Conservation (phyloP, 1,139 yeast species). For the Blastobotrys capitulatus region DNA sequence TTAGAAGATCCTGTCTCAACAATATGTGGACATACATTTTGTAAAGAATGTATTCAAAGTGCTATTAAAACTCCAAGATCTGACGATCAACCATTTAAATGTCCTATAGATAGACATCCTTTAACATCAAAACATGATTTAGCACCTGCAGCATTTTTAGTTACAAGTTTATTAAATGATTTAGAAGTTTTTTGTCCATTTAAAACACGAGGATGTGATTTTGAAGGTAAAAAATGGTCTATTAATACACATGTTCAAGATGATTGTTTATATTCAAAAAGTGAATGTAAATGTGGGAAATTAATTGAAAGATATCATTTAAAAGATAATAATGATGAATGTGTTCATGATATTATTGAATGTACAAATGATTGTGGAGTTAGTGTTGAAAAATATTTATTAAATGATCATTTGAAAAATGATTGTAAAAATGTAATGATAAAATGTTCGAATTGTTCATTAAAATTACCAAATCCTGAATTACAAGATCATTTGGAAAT, state of each 20-base stretch:
- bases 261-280: constrained; percentile 50
- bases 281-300: constrained; percentile 32
- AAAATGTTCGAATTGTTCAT: constrained; percentile 40
- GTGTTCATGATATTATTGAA: constrained; percentile 19
- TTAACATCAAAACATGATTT: constrained; percentile 39
- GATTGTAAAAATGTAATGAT: constrained; percentile 21
- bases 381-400: constrained; percentile 11
- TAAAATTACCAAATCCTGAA: constrained; percentile 31
- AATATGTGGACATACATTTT: constrained; percentile 36
- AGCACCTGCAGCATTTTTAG: constrained; percentile 56
- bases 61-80: constrained; percentile 15
- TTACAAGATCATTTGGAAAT: constrained; percentile 30
- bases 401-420: constrained; percentile 18
- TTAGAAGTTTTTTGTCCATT: constrained; percentile 54
- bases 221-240: constrained; percentile 59
- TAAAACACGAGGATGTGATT: constrained; percentile 48
- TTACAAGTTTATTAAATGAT: constrained; percentile 59
- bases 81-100: constrained; percentile 30
- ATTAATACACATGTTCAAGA: constrained; percentile 46
- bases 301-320: constrained; percentile 2
- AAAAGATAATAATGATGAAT: constrained; percentile 12
- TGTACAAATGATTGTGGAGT: constrained; percentile 24
- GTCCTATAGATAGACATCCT: constrained; percentile 62
- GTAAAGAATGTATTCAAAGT: constrained; percentile 25
- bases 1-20: constrained; percentile 33